Base-by-base conservation (phyloP, 2,329 filamentous ascomycete species). In the Nectriaceae sp. region DNA sequence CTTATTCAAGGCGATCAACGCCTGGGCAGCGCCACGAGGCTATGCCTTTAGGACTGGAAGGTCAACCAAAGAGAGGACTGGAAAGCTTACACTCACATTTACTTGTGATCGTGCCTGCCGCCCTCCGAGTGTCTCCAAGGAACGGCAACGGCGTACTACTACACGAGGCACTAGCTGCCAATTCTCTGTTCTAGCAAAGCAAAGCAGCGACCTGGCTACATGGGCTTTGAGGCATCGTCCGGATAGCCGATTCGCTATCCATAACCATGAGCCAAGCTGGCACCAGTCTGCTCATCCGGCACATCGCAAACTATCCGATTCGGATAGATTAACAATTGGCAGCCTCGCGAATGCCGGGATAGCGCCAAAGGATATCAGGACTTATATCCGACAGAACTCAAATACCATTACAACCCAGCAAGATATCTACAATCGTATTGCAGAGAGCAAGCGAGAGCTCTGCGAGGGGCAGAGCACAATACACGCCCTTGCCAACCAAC, bases 341-440 rank as follows among this genome's bases (percentile, higher is more conserved):
- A 43, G 41, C 20, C 40, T 58, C 37, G 21, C 42, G 19, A 35
- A 37, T 29, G 19, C 54, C 46, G 44, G 57, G 29, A 38, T 47
- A 21, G 39, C 52, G n/a, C 54, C 50, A 13, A 47, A 47, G 21
- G 51, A 53, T 31, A 60, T 56, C 29, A 36, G 35, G 21, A 54
- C 46, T 4, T 57, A 57, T 37, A 37, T 57, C 11, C 31, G 40
- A 16, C 21, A 55, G 15, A 19, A 53, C 45, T 50, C 35, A 3
- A 42, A 47, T 22, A 49, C 52, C 3, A 16, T 59, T 10, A 53
- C 53, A 39, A 59, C 53, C 21, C 39, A 56, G 38, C 39, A 53
- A 50, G 49, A 60, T 49, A 46, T 62, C 10, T 58, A 59, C 24
- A 60, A 58, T 43, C 36, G 44, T 16, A 57, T 57, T 47, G 50